Evolutionary conservation across 2,329 filamentous ascomycete genomes (phyloP).

Genomic region (Sporothrix brunneoviolacea): DNA sequence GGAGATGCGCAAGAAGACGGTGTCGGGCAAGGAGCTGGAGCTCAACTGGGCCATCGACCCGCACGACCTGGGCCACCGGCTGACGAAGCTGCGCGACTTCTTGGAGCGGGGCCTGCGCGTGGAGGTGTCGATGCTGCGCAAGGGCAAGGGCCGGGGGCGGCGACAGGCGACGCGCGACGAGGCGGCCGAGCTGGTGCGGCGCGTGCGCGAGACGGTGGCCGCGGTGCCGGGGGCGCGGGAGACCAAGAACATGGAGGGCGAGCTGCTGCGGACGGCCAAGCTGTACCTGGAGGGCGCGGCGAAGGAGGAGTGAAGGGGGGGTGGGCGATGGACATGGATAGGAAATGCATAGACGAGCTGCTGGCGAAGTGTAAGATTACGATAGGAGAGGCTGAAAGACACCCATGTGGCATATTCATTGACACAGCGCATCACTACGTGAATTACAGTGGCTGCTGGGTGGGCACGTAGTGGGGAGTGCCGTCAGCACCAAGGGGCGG

Average conservation of each 20-base stretch:
- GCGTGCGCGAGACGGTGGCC: constrained; percentile 28
- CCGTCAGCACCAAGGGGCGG: neutral
- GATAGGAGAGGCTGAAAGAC: no score
- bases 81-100: constrained; percentile 62
- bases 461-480: no score
- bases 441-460: no score
- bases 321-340: no score
- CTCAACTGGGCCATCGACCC: constrained; percentile 78
- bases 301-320: neutral
- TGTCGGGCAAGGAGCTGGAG: constrained; percentile 69
- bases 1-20: constrained; percentile 30
- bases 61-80: constrained; percentile 67
- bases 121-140: constrained; percentile 60
- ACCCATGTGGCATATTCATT: no score
- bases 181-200: constrained; percentile 48
- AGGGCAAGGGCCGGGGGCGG: constrained; percentile 56
- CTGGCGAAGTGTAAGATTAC: no score
- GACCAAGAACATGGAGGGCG: constrained; percentile 36
- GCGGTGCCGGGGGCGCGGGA: constrained; percentile 34
- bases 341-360: no score
- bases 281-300: constrained; percentile 34
- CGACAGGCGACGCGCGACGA: constrained; percentile 55
- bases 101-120: constrained; percentile 68
- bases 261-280: constrained; percentile 31
- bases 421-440: no score